These are phyloP conservation scores for Haplographium delicatum DNA, from an alignment of 495 filamentous ascomycete species.

Conservation along the genomic window DNA sequence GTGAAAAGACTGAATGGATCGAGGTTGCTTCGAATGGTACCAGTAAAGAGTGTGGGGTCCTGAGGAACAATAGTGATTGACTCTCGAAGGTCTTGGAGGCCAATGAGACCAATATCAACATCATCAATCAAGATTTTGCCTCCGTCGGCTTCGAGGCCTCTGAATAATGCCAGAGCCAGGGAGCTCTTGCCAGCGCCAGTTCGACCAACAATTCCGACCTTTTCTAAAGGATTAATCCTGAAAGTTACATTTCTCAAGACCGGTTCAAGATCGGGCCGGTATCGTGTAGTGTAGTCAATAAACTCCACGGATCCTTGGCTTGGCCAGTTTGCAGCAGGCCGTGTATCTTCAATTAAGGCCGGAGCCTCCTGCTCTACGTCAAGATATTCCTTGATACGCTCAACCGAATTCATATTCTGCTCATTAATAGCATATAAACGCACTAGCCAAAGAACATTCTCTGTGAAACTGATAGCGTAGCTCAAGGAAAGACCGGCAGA, in stretches of 20 bases:
- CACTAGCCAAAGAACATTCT: slow-evolving; percentile 96
- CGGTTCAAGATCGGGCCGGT: slow-evolving; percentile 78
- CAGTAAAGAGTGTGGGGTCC: slow-evolving; percentile 95
- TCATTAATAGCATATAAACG: slow-evolving; percentile 93
- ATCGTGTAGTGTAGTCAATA: slow-evolving; percentile 79
- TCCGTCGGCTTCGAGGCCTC: slow-evolving; percentile 87
- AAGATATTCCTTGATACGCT: slow-evolving; percentile 94
- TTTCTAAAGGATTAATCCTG: slow-evolving; percentile 79
- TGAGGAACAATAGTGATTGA: slow-evolving; percentile 97
- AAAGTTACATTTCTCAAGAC: slow-evolving; percentile 83
- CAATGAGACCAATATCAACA: slow-evolving; percentile 82
- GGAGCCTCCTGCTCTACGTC: slow-evolving; percentile 92
- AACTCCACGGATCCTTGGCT: slow-evolving; percentile 83
- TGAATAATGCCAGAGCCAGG: slow-evolving; percentile 90
- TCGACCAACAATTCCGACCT: slow-evolving; percentile 93
- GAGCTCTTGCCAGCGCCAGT: slow-evolving; percentile 98
- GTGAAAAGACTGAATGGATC: slow-evolving; percentile 92
- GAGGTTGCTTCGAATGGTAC: slow-evolving; percentile 90
- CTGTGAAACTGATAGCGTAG: slow-evolving; percentile 97
- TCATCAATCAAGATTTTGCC: slow-evolving; percentile 89
- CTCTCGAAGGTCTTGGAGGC: slow-evolving; percentile 85
- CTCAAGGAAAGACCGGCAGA: slow-evolving; percentile 92
- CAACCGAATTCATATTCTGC: slow-evolving; percentile 99
- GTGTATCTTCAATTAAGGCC: slow-evolving; percentile 69
- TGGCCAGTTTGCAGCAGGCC: slow-evolving; percentile 79